Conservation (phyloP, 2,329 filamentous ascomycete species). For the Diaporthe sp. region DNA sequence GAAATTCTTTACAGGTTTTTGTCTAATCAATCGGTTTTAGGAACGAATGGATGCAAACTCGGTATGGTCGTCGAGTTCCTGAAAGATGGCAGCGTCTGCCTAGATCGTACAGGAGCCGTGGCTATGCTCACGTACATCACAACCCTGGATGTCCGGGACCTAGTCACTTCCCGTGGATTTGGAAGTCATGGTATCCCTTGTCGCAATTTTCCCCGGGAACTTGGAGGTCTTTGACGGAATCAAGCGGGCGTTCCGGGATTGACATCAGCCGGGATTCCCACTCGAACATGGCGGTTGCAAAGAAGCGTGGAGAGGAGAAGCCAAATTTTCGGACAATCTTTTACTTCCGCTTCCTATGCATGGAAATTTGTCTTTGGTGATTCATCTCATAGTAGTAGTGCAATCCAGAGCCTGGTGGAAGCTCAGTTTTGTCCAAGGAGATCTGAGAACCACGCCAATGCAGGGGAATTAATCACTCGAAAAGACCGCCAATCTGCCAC, state of each 20-base stretch:
- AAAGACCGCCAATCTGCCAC: not conserved
- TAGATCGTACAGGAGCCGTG: not conserved
- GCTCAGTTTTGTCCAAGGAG: not conserved
- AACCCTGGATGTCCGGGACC: not conserved
- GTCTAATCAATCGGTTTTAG: rapidly evolving
- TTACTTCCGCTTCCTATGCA: not conserved
- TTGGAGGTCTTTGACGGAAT: no score
- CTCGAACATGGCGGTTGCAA: not conserved
- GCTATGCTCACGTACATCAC: not conserved
- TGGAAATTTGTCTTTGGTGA: rapidly evolving
- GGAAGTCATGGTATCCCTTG: not conserved
- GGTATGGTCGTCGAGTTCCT: not conserved
- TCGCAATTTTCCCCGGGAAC: rapidly evolving
- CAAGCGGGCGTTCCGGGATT: not conserved
- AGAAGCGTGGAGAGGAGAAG: not conserved
- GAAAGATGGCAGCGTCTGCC: not conserved
- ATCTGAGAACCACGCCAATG: not conserved
- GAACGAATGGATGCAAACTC: not conserved
- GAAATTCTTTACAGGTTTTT: not conserved
- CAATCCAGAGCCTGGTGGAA: not conserved
- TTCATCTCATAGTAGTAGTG: not conserved
- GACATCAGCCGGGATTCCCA: no score
- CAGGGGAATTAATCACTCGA: not conserved
- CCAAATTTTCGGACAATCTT: not conserved
- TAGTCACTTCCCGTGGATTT: not conserved